Conservation (phyloP, 78 protist genomes). For the Acrasis kona region DNA sequence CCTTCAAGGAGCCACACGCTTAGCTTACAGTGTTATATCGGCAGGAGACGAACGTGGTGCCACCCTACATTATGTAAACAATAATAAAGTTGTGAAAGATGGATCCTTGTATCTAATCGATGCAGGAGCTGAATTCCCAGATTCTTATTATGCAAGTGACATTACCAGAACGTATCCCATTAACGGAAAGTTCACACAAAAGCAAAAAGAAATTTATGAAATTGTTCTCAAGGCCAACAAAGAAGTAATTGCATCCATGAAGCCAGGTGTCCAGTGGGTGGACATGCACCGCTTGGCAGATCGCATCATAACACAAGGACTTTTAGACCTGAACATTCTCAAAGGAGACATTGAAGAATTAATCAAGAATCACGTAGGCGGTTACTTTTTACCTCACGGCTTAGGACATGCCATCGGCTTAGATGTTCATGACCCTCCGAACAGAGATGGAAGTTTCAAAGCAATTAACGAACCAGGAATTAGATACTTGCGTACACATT, state of each 20-base stretch:
- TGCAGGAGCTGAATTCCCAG: constrained; percentile 33
- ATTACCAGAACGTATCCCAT: constrained; percentile 50
- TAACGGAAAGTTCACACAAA: constrained; percentile 14
- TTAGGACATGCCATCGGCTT: constrained; percentile 89
- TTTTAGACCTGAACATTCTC: constrained; percentile 45
- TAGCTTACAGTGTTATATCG: constrained; percentile 5
- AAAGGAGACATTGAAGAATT: constrained; percentile 44
- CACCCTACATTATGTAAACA: constrained; percentile 21
- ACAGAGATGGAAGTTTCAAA: background rate
- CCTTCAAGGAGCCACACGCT: constrained; percentile 5
- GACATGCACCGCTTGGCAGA: constrained; percentile 17
- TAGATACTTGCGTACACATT: constrained; percentile 19
- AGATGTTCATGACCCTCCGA: constrained; percentile 77
- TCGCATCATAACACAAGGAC: constrained; percentile 23
- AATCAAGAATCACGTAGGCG: constrained; percentile 28
- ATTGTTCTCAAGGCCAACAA: constrained; percentile 24
- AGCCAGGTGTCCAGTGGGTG: constrained; percentile 14
- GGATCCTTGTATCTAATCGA: constrained; percentile 37
- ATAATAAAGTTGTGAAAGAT: background rate
- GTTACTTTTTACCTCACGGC: constrained; percentile 83
- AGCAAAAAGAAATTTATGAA: constrained; percentile 38
- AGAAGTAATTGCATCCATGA: background rate
- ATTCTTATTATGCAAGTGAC: constrained; percentile 60
- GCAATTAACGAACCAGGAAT: background rate
- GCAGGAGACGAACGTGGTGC: constrained; percentile 3